Evolutionary conservation across 192 early-diverging fungal species (phyloP).

Genomic region (Umbelopsis sp.): DNA sequence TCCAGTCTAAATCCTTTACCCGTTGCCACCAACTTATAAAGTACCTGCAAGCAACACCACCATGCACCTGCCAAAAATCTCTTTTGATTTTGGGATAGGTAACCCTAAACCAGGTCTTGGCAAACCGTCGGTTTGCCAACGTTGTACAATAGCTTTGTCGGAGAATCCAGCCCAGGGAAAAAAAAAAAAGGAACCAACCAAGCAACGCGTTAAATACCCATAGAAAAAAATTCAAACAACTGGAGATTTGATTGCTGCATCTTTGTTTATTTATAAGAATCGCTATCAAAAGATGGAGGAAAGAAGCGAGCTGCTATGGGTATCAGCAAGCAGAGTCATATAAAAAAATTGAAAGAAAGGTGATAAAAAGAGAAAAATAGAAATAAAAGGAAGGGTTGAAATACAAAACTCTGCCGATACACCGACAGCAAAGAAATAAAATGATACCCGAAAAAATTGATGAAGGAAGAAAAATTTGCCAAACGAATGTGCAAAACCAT

Average conservation of each 20-base stretch:
- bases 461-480: not conserved
- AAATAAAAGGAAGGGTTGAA: constrained; percentile 36
- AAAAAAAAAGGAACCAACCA: too few relatives aligned
- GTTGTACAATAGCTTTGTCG: not conserved
- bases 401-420: constrained; percentile 9
- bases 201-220: too few relatives aligned
- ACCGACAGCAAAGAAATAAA: constrained; percentile 21
- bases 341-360: not conserved
- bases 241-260: not conserved
- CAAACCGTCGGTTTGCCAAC: not conserved
- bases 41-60: too few relatives aligned
- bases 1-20: constrained; percentile 12
- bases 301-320: constrained; percentile 21
- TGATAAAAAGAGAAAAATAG: constrained; percentile 21
- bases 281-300: constrained; percentile 21
- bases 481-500: too few relatives aligned
- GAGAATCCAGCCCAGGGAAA: not conserved
- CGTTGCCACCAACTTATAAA: not conserved
- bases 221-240: too few relatives aligned
- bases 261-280: constrained; percentile 23
- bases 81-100: too few relatives aligned
- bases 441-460: constrained; percentile 23
- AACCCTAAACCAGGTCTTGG: not conserved
- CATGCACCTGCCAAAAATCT: too few relatives aligned
- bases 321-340: constrained; percentile 17